phyloP scores from a whole-genome alignment of 441 rosid species.

The Eutrema salsugineum region DNA sequence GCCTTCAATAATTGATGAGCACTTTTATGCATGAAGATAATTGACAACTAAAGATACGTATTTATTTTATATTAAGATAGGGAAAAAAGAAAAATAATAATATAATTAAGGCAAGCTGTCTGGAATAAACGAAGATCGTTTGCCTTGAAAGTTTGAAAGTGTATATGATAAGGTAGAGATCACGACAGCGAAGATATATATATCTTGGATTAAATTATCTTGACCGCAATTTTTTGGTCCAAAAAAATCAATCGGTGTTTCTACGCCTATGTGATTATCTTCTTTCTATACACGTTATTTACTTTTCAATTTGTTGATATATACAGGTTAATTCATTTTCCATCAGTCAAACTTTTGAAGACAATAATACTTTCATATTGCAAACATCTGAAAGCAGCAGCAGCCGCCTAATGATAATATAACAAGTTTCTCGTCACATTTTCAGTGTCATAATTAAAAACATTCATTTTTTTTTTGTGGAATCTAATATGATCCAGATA shows the following conservation, averaged over 20 bases:
- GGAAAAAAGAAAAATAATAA: neutral
- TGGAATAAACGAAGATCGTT: neutral
- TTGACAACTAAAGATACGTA: neutral
- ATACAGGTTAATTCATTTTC: neutral
- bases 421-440: neutral
- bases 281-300: neutral
- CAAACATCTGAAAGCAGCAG: neutral
- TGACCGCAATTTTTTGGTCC: neutral
- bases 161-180: constrained; percentile 9
- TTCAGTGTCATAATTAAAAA: too few species aligned
- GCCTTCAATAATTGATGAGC: neutral
- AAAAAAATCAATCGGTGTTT: neutral
- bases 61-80: neutral
- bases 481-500: too few species aligned
- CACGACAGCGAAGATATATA: constrained; percentile 1
- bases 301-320: neutral
- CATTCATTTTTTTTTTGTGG: too few species aligned
- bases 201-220: neutral
- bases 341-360: neutral
- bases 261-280: neutral
- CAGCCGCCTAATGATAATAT: neutral
- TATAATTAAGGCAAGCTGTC: neutral
- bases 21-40: neutral
- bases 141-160: neutral
- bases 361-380: neutral